Evolutionary conservation across 495 filamentous ascomycete genomes (phyloP), one percentile per base, ranked within the genome.

Genomic region (Antarctomyces pellizariae): DNA sequence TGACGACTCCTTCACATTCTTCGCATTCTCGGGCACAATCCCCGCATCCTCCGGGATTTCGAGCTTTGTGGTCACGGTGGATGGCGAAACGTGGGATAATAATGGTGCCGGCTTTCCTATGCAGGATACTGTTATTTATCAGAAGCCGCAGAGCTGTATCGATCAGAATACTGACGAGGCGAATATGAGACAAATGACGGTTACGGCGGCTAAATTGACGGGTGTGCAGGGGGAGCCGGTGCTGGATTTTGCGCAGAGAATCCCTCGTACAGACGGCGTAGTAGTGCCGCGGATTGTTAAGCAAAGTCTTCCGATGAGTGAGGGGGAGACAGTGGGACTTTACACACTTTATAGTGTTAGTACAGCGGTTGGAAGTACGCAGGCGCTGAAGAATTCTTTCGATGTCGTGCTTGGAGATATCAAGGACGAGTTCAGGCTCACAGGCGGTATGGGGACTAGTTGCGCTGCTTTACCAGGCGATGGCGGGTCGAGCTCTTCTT

Each of bases 1-100:
- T 26, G 65, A 71, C 35, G 63, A 68, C 26, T 60, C 46, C 19
- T 71, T 68, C 40, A 42, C 48, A 7, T n/a, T n/a, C n/a, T n/a
- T n/a, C n/a, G n/a, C n/a, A n/a, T 21, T 54, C 27, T 46, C 37
- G 12, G 22, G 38, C 6, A 31, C 31, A 16, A 22, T 54, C 6
- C 30, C 47, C 6, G 26, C 42, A 6, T 28, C 36, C 13, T 36
- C 41, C 5, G 49, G 45, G 9, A 52, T 54, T 14, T 52, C 50
- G 5, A 38, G 45, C n/a, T 54, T 52, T 35, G 45, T 28, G 6
- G 47, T 54, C 1, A 7, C 38, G 18, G 32, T 54, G 9, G 46
- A 36, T 12, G 12, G 11, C 24, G 34, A 44, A 23, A 38, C 36
- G 0, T 45, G 41, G 14, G 28, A 48, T 18, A 54, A 54, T 27